Base-by-base conservation (phyloP, 2,329 filamentous ascomycete species). In the Sporothrix luriei region DNA sequence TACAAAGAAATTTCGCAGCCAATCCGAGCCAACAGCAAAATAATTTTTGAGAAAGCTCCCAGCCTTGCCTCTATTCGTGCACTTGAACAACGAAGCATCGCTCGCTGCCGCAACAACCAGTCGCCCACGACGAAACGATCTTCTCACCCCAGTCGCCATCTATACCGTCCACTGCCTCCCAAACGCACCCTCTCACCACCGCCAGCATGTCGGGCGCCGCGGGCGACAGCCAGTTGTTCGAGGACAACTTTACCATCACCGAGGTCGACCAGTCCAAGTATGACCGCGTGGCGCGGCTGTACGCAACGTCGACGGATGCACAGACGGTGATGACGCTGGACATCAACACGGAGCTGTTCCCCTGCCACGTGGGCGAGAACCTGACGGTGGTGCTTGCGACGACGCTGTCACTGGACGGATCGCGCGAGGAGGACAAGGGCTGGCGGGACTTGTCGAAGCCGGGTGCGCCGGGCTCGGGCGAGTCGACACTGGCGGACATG, bases 271-370 rank as follows among this genome's bases (percentile, higher is more conserved):
- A 89, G 77, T 87, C 90, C 77, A 97, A 97, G 82, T 99, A 99
- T 82, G 95, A 98, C 82, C 92, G 94, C 73, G 94, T 97, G 33
- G 91, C 92, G 69, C 94, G 95, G 75, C 88, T 98, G 77, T 88
- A 84, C 69, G 93, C 88, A 77, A 91, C 86, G 66, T 94, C 91
- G 29, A 84, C 86, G 74, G 93, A 97, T 81, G 87, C 86, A 75
- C 84, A 88, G 73, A 92, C 91, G 40, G 85, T 88, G 73, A 89
- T 98, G 83, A 90, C 88, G 6, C 91, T 99, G 71, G 95, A 99
- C 82, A 89, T 98, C 81, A 97, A 98, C 84, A 91, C 88, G 70
- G 94, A 99, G 81, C 87, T 99, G 9, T 97, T 95, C 80, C 92
- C 92, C 2, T 88, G 91, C 75, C 79, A 83, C 51, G 82, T 88